Conservation (phyloP, 1,284 basidiomycete species). For the Leucoagaricus sp. region DNA sequence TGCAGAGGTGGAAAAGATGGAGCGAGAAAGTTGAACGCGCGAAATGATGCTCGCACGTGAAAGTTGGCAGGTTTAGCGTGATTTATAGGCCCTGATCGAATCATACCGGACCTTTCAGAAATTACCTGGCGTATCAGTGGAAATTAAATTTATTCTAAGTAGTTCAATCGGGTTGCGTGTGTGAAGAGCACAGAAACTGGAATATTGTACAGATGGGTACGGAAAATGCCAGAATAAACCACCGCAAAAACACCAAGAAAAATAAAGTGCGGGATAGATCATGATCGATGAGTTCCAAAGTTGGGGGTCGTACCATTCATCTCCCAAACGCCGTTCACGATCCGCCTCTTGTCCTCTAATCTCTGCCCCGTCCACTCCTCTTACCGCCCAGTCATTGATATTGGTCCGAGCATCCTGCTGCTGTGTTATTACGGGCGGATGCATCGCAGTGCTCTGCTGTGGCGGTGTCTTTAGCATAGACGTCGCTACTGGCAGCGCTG, state of each 20-base stretch:
- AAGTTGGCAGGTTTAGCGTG: not conserved
- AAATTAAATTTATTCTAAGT: not conserved
- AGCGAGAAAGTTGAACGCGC: not conserved
- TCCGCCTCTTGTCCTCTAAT: constrained; percentile 38
- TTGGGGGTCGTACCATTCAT: not conserved
- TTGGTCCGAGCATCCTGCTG: constrained; percentile 17
- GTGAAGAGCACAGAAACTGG: not conserved
- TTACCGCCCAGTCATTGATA: constrained; percentile 51
- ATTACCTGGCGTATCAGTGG: not conserved
- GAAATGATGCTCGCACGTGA: constrained; percentile 8
- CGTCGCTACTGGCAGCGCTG: constrained; percentile 14
- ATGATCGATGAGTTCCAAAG: not conserved
- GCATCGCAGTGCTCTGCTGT: constrained; percentile 15
- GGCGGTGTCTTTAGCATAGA: constrained; percentile 19
- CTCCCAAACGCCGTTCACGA: constrained; percentile 22
- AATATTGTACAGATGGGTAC: constrained; percentile 6
- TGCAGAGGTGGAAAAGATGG: not conserved
- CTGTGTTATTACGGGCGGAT: constrained; percentile 16
- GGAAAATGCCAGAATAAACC: not conserved
- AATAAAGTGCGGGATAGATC: not conserved
- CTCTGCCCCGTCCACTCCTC: constrained; percentile 43
- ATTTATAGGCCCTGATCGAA: not conserved
- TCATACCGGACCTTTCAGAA: not conserved
- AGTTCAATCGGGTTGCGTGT: not conserved
- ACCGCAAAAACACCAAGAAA: not conserved